Evolutionary conservation across 176 grass and related monocot species (phyloP), one percentile per base, ranked within the genome.

Genomic region (Poa pratensis): DNA sequence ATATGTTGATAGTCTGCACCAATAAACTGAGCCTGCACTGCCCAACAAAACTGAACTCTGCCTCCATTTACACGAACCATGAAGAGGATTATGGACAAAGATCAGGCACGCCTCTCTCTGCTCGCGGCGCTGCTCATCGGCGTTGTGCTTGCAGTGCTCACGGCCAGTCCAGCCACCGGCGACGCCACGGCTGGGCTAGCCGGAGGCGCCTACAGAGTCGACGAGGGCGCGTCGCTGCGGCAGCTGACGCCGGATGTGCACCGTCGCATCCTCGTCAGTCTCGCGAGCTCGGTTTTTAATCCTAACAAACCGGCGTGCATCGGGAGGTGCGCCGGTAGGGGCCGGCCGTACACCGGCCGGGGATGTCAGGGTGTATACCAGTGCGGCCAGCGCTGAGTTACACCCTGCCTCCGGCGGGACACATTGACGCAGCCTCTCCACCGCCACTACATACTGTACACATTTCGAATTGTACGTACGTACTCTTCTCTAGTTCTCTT

Each of bases 41-140:
- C 3, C 50, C 51, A 88, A 83, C 62, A 39, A 30, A 73, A 77
- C 54, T 6, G 32, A 80, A 39, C 65, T 68, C 18, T 51, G 71
- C 73, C 19, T 50, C 73, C 32, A 10, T 27, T 48, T 86, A 86
- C 43, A 46, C 48, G 9, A 22, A 57, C 12, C 69, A 58, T 12
- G 30, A 6, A 43, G 23, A 16, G 10, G n/a, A 54, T 18, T 42
- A 82, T 87, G 86, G 79, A 20, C 49, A 49, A 24, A 43, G 24
- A 45, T 23, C 39, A 23, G 26, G 53, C 5, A 6, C 57, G 42
- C 82, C 22, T 75, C 54, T 17, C 69, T 49, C 26, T 19, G 15
- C 23, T 49, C 10, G 40, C 9, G 1, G 46, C 34, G 7, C 40
- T 45, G 58, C 60, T 78, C 66, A 17, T 39, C 4, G 50, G 61